These are phyloP conservation scores for Pyrenochaeta sp. DNA, from an alignment of 2,329 filamentous ascomycete species.

Conservation along the genomic window DNA sequence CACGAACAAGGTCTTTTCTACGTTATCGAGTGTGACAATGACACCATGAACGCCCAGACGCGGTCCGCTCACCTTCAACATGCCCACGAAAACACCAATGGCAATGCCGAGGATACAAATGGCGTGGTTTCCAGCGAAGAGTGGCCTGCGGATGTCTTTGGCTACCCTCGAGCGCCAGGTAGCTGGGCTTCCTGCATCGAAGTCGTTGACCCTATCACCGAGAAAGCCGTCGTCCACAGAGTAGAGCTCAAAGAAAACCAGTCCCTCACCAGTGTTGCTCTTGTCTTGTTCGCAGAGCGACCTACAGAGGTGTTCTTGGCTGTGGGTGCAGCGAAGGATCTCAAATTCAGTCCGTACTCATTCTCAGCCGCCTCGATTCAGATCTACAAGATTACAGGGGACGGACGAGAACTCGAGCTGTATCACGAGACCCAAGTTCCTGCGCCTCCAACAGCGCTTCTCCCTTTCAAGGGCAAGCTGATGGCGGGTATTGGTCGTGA, in stretches of 20 bases:
- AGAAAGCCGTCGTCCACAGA: slow-evolving; percentile 75
- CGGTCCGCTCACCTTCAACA: too few relatives aligned
- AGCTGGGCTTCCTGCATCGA: slow-evolving; percentile 98
- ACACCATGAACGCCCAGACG: slow-evolving; percentile 82
- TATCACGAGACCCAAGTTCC: slow-evolving; percentile 96
- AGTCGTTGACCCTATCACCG: slow-evolving; percentile 79
- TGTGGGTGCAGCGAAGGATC: slow-evolving; percentile 91
- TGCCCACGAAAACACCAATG: too few relatives aligned
- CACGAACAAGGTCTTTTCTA: slow-evolving; percentile 91
- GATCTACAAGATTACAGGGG: slow-evolving; percentile 87
- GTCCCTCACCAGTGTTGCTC: slow-evolving; percentile 83
- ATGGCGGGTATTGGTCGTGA: slow-evolving; percentile 84
- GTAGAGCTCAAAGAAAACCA: slow-evolving; percentile 90
- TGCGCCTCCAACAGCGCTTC: slow-evolving; percentile 85
- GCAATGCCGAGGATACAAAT: slow-evolving; percentile 21
- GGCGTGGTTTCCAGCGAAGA: slow-evolving; percentile 51
- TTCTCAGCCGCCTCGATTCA: slow-evolving; percentile 85
- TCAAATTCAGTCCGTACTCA: slow-evolving; percentile 75
- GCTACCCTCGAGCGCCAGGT: slow-evolving; percentile 80
- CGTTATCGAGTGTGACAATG: slow-evolving; percentile 91
- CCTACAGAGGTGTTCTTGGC: slow-evolving; percentile 92
- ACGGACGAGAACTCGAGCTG: slow-evolving; percentile 88
- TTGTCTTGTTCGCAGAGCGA: slow-evolving; percentile 80
- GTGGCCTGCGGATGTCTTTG: slow-evolving; percentile 82
- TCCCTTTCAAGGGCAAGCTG: slow-evolving; percentile 91